phyloP scores from a whole-genome alignment of 371 early-diverging fungal genomes.

The Mortierella sp. region DNA sequence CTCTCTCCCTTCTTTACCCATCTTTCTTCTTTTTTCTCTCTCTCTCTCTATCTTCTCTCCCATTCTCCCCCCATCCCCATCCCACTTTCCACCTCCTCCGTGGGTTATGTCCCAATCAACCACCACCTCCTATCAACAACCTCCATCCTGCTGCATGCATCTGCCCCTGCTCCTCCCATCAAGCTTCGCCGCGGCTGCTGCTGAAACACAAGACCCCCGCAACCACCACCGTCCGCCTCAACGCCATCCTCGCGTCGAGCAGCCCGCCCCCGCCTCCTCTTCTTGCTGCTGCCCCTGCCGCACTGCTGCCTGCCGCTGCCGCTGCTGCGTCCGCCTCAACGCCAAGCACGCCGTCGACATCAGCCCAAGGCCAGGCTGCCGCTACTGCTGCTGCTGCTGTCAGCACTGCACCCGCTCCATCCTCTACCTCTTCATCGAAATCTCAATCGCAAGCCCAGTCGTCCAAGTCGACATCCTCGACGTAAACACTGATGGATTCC shows the following conservation, averaged over 20 bases:
- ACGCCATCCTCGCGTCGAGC: no score
- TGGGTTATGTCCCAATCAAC: conserved; percentile 36
- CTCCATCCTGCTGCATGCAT: conserved; percentile 46
- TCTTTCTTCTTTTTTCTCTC: conserved; percentile 8
- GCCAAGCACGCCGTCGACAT: conserved; percentile 26
- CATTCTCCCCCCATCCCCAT: conserved; percentile 5
- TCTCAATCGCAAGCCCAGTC: no score
- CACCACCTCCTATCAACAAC: conserved; percentile 44
- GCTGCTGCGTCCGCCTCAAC: conserved; percentile 8
- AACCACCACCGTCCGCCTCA: no score
- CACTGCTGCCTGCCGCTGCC: conserved; percentile 16
- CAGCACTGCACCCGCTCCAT: no score
- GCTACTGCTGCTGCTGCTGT: no score
- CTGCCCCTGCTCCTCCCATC: conserved; percentile 47
- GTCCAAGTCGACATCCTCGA: no score
- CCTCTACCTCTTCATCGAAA: no score
- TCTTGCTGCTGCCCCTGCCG: conserved; percentile 10
- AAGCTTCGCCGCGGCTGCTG: conserved; percentile 53
- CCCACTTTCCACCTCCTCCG: conserved; percentile 5
- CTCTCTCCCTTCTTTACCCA: neutral
- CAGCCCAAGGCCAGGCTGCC: no score
- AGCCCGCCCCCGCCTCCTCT: conserved; percentile 25
- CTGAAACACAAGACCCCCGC: conserved; percentile 47
- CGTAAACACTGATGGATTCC: no score
- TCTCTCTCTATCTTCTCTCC: neutral